phyloP scores from a whole-genome alignment of 768 basidiomycete genomes.

The Lyophyllum decastes region DNA sequence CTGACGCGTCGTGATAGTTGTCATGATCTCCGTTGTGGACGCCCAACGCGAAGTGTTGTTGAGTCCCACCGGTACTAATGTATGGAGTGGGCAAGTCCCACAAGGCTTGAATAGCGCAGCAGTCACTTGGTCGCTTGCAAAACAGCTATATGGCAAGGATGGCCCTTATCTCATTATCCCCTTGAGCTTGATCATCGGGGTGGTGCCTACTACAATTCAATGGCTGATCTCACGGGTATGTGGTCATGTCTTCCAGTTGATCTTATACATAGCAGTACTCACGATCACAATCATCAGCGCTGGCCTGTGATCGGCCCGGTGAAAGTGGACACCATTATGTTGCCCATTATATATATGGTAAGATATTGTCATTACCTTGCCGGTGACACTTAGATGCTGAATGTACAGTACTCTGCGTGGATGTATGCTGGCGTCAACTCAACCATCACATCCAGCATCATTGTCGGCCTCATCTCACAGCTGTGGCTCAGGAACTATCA shows the following conservation, averaged over 20 bases:
- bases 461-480: slow-evolving; percentile 60
- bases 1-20: slow-evolving; percentile 33
- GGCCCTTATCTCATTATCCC: slow-evolving; percentile 62
- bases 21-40: slow-evolving; percentile 58
- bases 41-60: slow-evolving; percentile 56
- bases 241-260: background rate
- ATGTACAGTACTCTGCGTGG: slow-evolving; percentile 37
- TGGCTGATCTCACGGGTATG: slow-evolving; percentile 54
- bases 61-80: slow-evolving; percentile 53
- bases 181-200: slow-evolving; percentile 53
- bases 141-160: slow-evolving; percentile 51
- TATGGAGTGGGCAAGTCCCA: slow-evolving; percentile 58
- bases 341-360: slow-evolving; percentile 60
- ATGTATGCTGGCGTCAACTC: slow-evolving; percentile 61
- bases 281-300: slow-evolving; percentile 31
- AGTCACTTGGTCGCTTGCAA: slow-evolving; percentile 66
- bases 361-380: background rate
- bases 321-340: slow-evolving; percentile 48
- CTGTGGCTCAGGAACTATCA: slow-evolving; percentile 57
- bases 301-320: slow-evolving; percentile 57
- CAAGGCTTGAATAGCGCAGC: slow-evolving; percentile 60
- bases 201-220: slow-evolving; percentile 51
- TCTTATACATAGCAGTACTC: background rate
- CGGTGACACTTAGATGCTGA: background rate
- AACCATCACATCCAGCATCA: slow-evolving; percentile 43